These are phyloP conservation scores for Candida anglica DNA, from an alignment of 805 yeast species.

Conservation along the genomic window DNA sequence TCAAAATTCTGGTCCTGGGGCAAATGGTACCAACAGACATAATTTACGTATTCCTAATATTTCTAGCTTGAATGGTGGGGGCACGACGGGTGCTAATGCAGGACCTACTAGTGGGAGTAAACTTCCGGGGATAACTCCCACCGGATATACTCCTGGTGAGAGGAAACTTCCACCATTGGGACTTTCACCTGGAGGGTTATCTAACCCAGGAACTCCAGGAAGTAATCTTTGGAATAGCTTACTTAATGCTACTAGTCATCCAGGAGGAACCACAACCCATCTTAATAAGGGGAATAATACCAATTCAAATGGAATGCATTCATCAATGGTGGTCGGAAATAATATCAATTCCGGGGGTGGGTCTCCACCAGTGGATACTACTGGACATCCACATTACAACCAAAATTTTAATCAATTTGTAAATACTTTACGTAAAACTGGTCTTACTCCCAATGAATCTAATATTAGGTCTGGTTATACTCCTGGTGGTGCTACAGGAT, in stretches of 20 bases:
- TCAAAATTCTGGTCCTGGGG: constrained; percentile 1
- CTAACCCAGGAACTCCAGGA: constrained; percentile 52
- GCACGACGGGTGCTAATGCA: too few species aligned
- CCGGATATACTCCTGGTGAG: constrained; percentile 56
- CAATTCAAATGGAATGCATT: constrained; percentile 4
- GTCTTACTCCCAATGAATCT: constrained; percentile 75
- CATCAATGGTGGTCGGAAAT: constrained; percentile 2
- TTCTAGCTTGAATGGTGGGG: constrained; percentile 17
- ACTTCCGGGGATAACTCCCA: constrained; percentile 42
- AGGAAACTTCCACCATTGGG: constrained; percentile 53
- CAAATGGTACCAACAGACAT: constrained; percentile 25
- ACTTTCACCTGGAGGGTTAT: constrained; percentile 40
- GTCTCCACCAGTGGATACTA: background rate
- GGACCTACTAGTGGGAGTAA: constrained; percentile 8
- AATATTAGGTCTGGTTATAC: constrained; percentile 68
- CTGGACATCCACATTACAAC: constrained; percentile 7
- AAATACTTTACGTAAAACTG: constrained; percentile 42
- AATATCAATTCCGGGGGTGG: background rate
- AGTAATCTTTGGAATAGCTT: constrained; percentile 45
- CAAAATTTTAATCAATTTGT: constrained; percentile 22
- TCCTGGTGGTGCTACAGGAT: constrained; percentile 47
- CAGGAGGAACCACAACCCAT: background rate
- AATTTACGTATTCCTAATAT: constrained; percentile 32
- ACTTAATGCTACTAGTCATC: constrained; percentile 32
- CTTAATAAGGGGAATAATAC: constrained; percentile 1